Percentiles rank a stretch among this genome's conserved stretches.
Conservation (phyloP, 257 asterid genomes). For the Lantana camara region DNA sequence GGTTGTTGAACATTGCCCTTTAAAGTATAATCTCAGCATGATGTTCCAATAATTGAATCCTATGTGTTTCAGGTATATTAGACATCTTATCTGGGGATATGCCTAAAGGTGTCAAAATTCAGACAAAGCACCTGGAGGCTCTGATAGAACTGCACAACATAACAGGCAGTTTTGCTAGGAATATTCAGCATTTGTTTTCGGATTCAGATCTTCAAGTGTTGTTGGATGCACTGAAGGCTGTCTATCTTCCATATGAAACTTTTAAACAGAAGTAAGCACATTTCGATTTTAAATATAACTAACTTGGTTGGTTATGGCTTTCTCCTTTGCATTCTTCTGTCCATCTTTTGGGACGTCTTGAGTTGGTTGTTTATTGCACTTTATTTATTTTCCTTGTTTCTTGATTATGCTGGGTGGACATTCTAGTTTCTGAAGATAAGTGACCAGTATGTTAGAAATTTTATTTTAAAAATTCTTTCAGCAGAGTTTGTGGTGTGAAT, state of each 20-base stretch:
- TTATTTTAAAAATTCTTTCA: conserved; percentile 8
- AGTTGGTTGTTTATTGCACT: conserved; percentile 1
- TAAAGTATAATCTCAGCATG: conserved; percentile 25
- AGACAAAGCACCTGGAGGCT: conserved; percentile 82
- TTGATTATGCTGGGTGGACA: conserved; percentile 19
- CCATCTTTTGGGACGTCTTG: neutral
- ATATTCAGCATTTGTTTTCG: conserved; percentile 82
- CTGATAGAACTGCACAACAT: conserved; percentile 84
- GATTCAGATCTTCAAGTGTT: conserved; percentile 71
- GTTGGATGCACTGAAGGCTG: conserved; percentile 80
- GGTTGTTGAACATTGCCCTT: conserved; percentile 14
- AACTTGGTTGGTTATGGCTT: neutral
- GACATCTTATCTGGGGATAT: conserved; percentile 90
- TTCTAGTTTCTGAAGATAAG: conserved; percentile 19
- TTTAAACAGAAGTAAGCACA: conserved; percentile 76
- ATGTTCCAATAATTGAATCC: conserved; percentile 14
- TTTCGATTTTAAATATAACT: neutral
- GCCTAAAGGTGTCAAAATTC: conserved; percentile 86
- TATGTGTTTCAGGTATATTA: conserved; percentile 72
- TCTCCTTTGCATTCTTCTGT: conserved; percentile 4
- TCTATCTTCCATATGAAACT: conserved; percentile 83
- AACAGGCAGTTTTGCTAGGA: conserved; percentile 90
- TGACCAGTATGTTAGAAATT: conserved; percentile 22
- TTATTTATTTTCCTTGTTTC: no score
- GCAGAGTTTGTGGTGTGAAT: conserved; percentile 12